Conservation (phyloP, 805 yeast genomes). For the Candida namnaoensis region DNA sequence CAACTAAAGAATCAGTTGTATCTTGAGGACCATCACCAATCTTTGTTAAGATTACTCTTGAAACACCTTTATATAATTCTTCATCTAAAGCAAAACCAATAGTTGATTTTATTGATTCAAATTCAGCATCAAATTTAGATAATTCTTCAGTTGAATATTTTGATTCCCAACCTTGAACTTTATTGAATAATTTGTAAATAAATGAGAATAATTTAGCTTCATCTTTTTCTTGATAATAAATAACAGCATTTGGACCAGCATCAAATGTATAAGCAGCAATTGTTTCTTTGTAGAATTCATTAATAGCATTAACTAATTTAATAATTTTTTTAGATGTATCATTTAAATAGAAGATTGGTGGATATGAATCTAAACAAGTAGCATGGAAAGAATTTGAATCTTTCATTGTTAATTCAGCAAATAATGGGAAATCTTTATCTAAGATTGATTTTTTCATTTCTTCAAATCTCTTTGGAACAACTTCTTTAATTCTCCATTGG, state of each 20-base stretch:
- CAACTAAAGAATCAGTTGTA: slow-evolving; percentile 46
- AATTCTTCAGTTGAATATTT: slow-evolving; percentile 23
- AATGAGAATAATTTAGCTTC: slow-evolving; percentile 69
- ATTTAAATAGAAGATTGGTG: slow-evolving; percentile 91
- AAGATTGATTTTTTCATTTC: slow-evolving; percentile 75
- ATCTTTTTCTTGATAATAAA: slow-evolving; percentile 74
- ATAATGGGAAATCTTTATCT: slow-evolving; percentile 64
- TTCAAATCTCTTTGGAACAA: slow-evolving; percentile 80
- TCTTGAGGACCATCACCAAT: slow-evolving; percentile 85
- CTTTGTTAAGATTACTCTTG: slow-evolving; percentile 73
- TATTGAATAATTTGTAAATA: slow-evolving; percentile 48
- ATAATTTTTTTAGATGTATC: slow-evolving; percentile 84
- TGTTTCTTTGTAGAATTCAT: slow-evolving; percentile 41
- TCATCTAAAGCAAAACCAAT: slow-evolving; percentile 34
- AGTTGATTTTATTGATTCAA: slow-evolving; percentile 20
- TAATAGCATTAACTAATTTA: slow-evolving; percentile 70
- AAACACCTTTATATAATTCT: slow-evolving; percentile 61
- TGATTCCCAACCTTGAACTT: slow-evolving; percentile 64
- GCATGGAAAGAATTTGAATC: slow-evolving; percentile 98
- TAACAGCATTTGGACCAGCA: slow-evolving; percentile 98
- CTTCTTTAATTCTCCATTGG: slow-evolving; percentile 63
- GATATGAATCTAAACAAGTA: slow-evolving; percentile 90
- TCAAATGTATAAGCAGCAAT: slow-evolving; percentile 97
- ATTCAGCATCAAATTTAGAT: slow-evolving; percentile 13
- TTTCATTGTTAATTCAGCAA: slow-evolving; percentile 89